Evolutionary conservation across 176 grass and related monocot genomes (phyloP).

Genomic region (Miscanthus lutarioriparius): DNA sequence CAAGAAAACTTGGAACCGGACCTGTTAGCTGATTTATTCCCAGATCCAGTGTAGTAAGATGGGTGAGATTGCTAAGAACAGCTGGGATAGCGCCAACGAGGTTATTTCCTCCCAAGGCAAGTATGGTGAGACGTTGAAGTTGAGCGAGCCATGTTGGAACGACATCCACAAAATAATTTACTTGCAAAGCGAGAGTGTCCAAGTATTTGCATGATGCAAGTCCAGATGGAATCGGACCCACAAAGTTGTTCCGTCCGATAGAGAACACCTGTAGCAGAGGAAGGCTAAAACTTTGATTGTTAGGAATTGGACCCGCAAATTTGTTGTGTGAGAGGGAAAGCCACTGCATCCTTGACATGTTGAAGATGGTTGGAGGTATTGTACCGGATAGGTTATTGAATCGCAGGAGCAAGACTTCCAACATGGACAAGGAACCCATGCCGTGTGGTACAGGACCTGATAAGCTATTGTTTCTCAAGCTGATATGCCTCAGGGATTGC

Average conservation of each 20-base stretch:
- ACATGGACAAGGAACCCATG: too few species aligned
- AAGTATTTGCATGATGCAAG: background rate
- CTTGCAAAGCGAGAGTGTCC: accelerated
- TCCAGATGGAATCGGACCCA: background rate
- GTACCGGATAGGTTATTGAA: too few species aligned
- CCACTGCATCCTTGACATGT: too few species aligned
- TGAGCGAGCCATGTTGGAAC: background rate
- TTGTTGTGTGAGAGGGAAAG: too few species aligned
- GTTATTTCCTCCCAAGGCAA: background rate
- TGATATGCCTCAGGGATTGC: background rate
- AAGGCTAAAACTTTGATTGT: background rate
- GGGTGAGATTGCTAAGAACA: background rate
- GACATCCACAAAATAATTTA: background rate
- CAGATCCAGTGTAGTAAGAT: background rate
- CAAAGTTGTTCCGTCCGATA: background rate
- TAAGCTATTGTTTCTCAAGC: too few species aligned
- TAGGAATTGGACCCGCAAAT: accelerated
- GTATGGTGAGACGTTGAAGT: background rate
- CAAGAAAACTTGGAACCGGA: background rate
- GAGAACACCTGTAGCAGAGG: background rate
- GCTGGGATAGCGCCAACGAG: background rate
- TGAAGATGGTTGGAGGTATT: too few species aligned
- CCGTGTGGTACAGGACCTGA: too few species aligned
- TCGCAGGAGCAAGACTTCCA: accelerated
- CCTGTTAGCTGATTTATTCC: background rate